These are phyloP conservation scores for Lunularia cruciata DNA, from an alignment of 225 moss, liverwort and hornwort species.

Conservation along the genomic window DNA sequence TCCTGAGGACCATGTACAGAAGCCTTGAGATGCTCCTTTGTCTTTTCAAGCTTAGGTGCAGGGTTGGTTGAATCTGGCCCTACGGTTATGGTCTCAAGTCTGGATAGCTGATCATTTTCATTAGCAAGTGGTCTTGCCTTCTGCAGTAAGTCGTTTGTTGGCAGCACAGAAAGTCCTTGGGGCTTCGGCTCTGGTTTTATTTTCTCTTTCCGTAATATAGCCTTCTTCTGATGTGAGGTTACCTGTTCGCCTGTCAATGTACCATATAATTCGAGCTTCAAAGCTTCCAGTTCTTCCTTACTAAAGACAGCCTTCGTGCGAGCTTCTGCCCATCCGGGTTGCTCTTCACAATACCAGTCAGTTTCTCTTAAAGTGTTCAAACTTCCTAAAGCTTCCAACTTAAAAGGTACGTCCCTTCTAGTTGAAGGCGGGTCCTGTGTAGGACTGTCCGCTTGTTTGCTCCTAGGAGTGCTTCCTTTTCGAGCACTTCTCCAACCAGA, in stretches of 20 bases:
- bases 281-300: conserved; percentile 40
- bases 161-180: conserved; percentile 6
- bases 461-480: conserved; percentile 29
- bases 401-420: conserved; percentile 11
- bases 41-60: neutral
- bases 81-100: conserved; percentile 1
- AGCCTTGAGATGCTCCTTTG: neutral
- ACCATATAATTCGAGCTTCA: conserved; percentile 48
- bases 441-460: conserved; percentile 17
- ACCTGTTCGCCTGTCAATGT: conserved; percentile 32
- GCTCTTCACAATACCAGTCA: conserved; percentile 19
- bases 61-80: neutral
- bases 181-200: conserved; percentile 7
- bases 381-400: conserved; percentile 17
- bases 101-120: neutral
- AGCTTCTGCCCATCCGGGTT: conserved; percentile 35
- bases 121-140: neutral
- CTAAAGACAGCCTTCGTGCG: conserved; percentile 41
- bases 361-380: conserved; percentile 7
- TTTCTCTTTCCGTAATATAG: conserved; percentile 24
- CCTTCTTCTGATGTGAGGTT: conserved; percentile 18
- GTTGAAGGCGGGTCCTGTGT: conserved; percentile 9
- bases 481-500: conserved; percentile 4
- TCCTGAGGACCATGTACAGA: too few species aligned
- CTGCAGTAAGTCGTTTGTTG: neutral